Evolutionary conservation across 495 filamentous ascomycete species (phyloP).

Genomic region (Daldinia grandis): DNA sequence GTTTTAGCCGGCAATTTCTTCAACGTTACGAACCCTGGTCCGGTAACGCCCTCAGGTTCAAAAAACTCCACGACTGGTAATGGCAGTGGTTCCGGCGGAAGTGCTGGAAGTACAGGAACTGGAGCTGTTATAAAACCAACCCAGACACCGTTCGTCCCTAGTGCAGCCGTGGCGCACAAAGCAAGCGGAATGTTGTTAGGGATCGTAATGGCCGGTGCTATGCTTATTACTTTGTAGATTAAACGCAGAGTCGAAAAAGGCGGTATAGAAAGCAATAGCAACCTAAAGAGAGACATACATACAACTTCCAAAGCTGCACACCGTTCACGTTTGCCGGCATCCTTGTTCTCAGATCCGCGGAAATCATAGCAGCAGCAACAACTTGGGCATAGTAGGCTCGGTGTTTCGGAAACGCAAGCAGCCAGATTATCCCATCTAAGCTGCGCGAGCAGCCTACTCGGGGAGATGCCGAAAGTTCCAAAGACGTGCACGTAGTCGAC

Average conservation of each 20-base stretch:
- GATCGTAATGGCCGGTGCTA: conserved; percentile 30
- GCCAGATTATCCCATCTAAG: conserved; percentile 18
- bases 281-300: conserved; percentile 8
- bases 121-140: conserved; percentile 14
- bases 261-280: conserved; percentile 11
- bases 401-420: conserved; percentile 39
- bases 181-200: conserved; percentile 35
- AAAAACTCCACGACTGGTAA: conserved; percentile 28
- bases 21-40: conserved; percentile 56
- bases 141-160: conserved; percentile 20
- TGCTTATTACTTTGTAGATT: conserved; percentile 38
- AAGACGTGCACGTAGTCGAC: conserved; percentile 12
- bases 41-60: conserved; percentile 25
- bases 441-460: conserved; percentile 9
- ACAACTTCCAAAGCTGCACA: conserved; percentile 1
- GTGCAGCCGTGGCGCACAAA: conserved; percentile 25
- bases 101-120: conserved; percentile 26
- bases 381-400: conserved; percentile 31
- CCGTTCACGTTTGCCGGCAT: conserved; percentile 20
- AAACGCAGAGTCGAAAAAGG: conserved; percentile 11
- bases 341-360: conserved; percentile 25
- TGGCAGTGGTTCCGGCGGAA: conserved; percentile 10
- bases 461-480: conserved; percentile 15
- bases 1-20: conserved; percentile 56
- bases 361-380: conserved; percentile 16